These are phyloP conservation scores for Neostapfia colusana DNA, from an alignment of 176 grass and related monocot species.

Conservation along the genomic window DNA sequence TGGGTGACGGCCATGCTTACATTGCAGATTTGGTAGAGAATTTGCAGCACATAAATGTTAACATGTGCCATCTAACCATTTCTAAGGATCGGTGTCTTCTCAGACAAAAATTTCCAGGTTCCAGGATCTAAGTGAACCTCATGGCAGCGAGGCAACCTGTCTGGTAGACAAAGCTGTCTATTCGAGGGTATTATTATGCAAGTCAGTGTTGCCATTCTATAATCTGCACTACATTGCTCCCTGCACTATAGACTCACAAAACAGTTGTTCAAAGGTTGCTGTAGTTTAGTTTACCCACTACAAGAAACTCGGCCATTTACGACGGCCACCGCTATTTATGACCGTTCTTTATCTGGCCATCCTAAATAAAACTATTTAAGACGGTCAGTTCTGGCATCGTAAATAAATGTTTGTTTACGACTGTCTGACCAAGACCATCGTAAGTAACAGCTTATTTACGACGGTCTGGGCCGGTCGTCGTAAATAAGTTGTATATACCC, in stretches of 20 bases:
- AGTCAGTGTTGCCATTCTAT: slow-evolving; percentile 16
- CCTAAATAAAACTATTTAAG: no score
- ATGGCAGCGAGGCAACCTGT: background rate
- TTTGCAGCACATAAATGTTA: background rate
- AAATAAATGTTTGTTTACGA: no score
- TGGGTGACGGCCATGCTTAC: slow-evolving; percentile 15
- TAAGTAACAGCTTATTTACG: no score
- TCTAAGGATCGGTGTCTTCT: background rate
- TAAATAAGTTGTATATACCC: no score
- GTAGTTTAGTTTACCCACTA: background rate
- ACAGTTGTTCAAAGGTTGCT: background rate
- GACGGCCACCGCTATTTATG: no score
- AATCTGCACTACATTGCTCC: slow-evolving; percentile 24
- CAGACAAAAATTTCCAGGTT: background rate
- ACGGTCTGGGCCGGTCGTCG: no score
- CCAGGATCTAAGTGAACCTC: background rate
- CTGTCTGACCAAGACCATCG: no score
- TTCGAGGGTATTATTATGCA: slow-evolving; percentile 25
- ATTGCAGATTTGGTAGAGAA: slow-evolving; percentile 28
- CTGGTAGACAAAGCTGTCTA: background rate
- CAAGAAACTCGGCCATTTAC: no score
- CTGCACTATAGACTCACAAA: background rate
- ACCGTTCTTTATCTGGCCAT: no score
- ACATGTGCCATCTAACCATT: background rate
- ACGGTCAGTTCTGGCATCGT: no score